Conservation (phyloP, 805 yeast species). For the Scheffersomyces ergatensis region DNA sequence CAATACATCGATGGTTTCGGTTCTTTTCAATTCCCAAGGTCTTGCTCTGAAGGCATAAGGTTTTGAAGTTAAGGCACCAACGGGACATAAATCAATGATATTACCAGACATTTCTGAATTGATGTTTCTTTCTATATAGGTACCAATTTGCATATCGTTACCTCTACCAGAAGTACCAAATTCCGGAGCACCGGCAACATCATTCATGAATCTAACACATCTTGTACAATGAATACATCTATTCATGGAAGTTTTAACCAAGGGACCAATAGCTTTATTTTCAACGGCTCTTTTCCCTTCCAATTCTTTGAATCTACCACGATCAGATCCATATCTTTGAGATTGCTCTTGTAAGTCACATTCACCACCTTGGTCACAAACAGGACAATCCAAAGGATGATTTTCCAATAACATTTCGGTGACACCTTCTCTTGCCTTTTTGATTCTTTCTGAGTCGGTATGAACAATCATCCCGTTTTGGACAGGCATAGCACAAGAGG, state of each 20-base stretch:
- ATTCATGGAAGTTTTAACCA: slow-evolving; percentile 87
- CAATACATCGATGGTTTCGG: slow-evolving; percentile 80
- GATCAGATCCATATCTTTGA: slow-evolving; percentile 77
- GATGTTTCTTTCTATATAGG: slow-evolving; percentile 80
- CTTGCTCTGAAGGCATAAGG: slow-evolving; percentile 92
- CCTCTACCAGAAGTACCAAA: slow-evolving; percentile 89
- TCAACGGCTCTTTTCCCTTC: slow-evolving; percentile 87
- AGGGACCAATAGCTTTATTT: slow-evolving; percentile 87
- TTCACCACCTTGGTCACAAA: slow-evolving; percentile 94
- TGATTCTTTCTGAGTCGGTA: slow-evolving; percentile 74
- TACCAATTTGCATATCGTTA: slow-evolving; percentile 88
- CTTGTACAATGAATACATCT: slow-evolving; percentile 91
- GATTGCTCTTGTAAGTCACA: slow-evolving; percentile 91
- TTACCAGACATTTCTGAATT: slow-evolving; percentile 85
- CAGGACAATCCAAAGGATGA: slow-evolving; percentile 91
- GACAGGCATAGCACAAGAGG: slow-evolving; percentile 92
- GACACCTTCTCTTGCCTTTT: slow-evolving; percentile 84
- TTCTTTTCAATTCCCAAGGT: slow-evolving; percentile 90
- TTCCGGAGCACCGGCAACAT: slow-evolving; percentile 91
- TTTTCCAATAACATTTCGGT: slow-evolving; percentile 85
- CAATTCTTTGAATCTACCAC: slow-evolving; percentile 81
- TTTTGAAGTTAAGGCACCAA: slow-evolving; percentile 86
- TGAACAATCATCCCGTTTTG: slow-evolving; percentile 84
- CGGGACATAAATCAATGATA: slow-evolving; percentile 86
- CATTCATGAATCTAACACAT: slow-evolving; percentile 86